Evolutionary conservation across 2,329 filamentous ascomycete genomes (phyloP).

Genomic region (Ceratocystis destructans): DNA sequence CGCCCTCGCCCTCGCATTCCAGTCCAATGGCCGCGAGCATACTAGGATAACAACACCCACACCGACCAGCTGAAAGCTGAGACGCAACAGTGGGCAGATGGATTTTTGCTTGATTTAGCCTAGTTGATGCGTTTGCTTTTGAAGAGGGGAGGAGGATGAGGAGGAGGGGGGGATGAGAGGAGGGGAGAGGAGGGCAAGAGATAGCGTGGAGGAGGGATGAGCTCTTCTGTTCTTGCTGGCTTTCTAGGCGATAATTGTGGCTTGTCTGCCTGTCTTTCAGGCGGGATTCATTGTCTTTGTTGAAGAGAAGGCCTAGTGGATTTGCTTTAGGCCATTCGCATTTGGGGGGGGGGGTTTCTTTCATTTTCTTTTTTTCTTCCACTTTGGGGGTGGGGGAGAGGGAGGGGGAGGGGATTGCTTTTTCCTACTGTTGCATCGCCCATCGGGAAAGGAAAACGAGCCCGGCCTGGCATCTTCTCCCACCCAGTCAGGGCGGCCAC

Average conservation of each 20-base stretch:
- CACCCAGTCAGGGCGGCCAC: too few relatives aligned
- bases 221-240: not conserved
- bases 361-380: not conserved
- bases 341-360: not conserved
- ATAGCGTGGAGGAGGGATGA: not conserved
- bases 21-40: not conserved
- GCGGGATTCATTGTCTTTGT: not conserved
- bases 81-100: constrained; percentile 6
- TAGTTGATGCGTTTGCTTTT: not conserved
- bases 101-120: not conserved
- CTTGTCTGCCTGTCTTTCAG: not conserved
- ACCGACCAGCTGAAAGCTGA: constrained; percentile 13
- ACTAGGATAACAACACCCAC: not conserved
- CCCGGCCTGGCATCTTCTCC: not conserved
- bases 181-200: not conserved
- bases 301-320: too few relatives aligned
- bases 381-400: not conserved
- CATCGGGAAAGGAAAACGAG: not conserved
- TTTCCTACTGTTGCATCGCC: not conserved
- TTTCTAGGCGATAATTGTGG: not conserved
- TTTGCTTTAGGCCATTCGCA: too few relatives aligned
- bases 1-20: not conserved
- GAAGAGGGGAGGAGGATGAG: not conserved
- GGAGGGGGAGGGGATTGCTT: not conserved
- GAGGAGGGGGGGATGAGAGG: not conserved